Evolutionary conservation across 371 early-diverging fungal species (phyloP).

Genomic region (Umbelopsis sp.): DNA sequence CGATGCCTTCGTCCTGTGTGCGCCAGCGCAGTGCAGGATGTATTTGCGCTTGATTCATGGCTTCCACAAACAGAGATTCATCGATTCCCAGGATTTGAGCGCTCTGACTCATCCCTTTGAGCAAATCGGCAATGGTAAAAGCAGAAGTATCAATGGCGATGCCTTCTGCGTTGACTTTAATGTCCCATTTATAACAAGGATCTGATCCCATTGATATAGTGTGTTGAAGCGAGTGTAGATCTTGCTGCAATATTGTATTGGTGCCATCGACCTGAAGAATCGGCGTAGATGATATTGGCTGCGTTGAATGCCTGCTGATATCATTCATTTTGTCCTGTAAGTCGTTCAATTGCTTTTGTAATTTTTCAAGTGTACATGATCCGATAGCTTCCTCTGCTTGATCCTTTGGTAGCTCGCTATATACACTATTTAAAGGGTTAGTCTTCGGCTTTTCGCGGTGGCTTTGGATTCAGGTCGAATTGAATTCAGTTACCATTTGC

Average conservation of each 20-base stretch:
- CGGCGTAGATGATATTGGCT: neutral
- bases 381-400: neutral
- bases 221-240: neutral
- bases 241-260: neutral
- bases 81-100: slow-evolving; percentile 7
- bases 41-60: neutral
- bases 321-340: neutral
- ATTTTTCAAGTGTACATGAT: neutral
- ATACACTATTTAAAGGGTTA: neutral
- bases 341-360: slow-evolving; percentile 5
- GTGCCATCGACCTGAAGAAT: neutral
- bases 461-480: neutral
- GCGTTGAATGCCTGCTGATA: neutral
- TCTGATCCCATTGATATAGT: neutral
- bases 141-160: slow-evolving; percentile 3
- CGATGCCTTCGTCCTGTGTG: slow-evolving; percentile 8
- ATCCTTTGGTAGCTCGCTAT: neutral
- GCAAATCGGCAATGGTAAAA: slow-evolving; percentile 3
- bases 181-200: slow-evolving; percentile 1
- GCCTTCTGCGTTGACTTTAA: neutral
- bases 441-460: neutral
- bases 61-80: neutral
- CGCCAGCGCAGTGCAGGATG: slow-evolving; percentile 11
- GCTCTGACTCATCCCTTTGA: slow-evolving; percentile 10
- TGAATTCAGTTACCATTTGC: neutral